Conservation (phyloP, 805 yeast genomes). For the Kazachstania taianensis region DNA sequence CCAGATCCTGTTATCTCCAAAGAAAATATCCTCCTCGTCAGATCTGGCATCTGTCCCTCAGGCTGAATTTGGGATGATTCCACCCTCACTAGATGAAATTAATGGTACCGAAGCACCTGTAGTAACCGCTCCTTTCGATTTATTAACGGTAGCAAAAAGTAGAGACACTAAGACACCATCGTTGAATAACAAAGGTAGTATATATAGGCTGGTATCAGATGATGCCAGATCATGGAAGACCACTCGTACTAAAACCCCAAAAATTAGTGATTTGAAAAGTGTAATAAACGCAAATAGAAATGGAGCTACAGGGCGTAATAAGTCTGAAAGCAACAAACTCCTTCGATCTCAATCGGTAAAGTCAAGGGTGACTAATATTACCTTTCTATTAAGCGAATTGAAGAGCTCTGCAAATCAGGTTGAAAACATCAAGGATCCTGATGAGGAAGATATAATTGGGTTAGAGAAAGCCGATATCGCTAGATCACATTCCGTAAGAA, state of each 20-base stretch:
- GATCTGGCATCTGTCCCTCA: conserved; percentile 6
- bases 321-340: no score
- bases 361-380: conserved; percentile 29
- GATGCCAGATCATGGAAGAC: conserved; percentile 18
- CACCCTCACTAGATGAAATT: neutral
- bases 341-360: conserved; percentile 30
- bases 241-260: conserved; percentile 16
- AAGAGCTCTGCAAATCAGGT: conserved; percentile 17
- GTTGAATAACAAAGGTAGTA: conserved; percentile 6
- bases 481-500: conserved; percentile 19
- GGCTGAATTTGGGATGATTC: no score
- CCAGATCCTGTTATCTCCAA: conserved; percentile 18
- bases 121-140: neutral
- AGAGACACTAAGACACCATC: neutral
- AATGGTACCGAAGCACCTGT: neutral
- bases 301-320: conserved; percentile 11
- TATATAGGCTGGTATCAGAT: conserved; percentile 10
- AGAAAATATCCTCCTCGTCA: conserved; percentile 17
- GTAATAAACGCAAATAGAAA: conserved; percentile 10
- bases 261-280: conserved; percentile 23
- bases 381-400: conserved; percentile 27
- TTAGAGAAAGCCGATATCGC: conserved; percentile 25
- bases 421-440: conserved; percentile 24
- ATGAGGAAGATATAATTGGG: conserved; percentile 28
- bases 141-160: neutral